phyloP scores from a whole-genome alignment of 345 rosid species.

The Populus deltoides region DNA sequence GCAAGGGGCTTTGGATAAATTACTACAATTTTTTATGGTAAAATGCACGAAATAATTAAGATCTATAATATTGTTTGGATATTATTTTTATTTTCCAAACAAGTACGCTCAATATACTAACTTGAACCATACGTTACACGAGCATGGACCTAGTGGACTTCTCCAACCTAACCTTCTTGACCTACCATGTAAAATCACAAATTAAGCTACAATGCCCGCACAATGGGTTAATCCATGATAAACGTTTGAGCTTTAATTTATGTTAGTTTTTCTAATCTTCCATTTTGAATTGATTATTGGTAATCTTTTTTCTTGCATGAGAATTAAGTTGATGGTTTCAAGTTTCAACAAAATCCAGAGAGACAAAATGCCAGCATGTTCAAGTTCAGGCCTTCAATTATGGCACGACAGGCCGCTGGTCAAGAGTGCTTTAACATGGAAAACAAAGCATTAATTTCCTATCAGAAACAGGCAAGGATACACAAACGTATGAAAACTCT shows the following conservation, averaged over 20 bases:
- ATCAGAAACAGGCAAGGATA: too few relatives aligned
- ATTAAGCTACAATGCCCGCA: neutral
- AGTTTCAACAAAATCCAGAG: neutral
- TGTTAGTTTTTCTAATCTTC: neutral
- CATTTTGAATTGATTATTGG: neutral
- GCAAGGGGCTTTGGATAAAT: too few relatives aligned
- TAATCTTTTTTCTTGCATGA: neutral
- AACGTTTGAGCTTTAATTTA: neutral
- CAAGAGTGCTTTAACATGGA: neutral
- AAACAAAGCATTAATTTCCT: neutral
- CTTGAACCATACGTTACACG: neutral
- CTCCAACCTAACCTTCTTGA: neutral
- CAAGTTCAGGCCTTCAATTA: neutral
- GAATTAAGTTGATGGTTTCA: neutral
- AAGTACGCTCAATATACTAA: neutral
- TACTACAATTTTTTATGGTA: too few relatives aligned
- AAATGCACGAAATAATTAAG: neutral
- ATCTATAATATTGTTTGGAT: neutral
- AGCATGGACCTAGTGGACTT: neutral
- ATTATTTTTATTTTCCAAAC: too few relatives aligned
- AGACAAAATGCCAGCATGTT: neutral
- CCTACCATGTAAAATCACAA: neutral
- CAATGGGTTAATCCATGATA: neutral
- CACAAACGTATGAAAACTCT: too few relatives aligned
- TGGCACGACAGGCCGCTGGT: neutral